Conservation (phyloP, 306 rosid genomes). For the Trifolium repens region DNA sequence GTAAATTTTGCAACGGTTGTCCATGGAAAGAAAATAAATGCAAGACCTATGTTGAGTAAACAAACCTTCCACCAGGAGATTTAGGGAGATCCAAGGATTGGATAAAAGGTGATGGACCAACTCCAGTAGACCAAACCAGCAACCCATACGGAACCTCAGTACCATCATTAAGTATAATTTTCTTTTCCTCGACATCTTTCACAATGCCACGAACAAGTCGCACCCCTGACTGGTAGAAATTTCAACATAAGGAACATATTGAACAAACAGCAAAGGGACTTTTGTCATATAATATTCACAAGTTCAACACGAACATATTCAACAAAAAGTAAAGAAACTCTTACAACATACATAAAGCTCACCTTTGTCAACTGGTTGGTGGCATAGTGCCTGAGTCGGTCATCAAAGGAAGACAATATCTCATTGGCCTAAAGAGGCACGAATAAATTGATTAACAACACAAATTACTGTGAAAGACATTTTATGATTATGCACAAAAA, state of each 20-base stretch:
- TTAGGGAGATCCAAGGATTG: constrained; percentile 71
- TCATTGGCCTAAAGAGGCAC: constrained; percentile 75
- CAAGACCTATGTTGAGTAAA: constrained; percentile 31
- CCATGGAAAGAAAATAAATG: constrained; percentile 27
- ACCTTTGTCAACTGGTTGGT: constrained; percentile 89
- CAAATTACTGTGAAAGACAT: constrained; percentile 34
- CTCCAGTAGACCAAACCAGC: constrained; percentile 98
- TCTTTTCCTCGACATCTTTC: constrained; percentile 78
- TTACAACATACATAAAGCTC: constrained; percentile 37
- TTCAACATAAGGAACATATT: constrained; percentile 18
- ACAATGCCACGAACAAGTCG: constrained; percentile 88
- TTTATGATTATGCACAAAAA: constrained; percentile 1
- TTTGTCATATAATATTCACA: constrained; percentile 4
- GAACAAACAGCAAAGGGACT: neutral
- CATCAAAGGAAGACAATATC: constrained; percentile 93
- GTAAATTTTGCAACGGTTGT: constrained; percentile 26
- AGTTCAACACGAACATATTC: constrained; percentile 29
- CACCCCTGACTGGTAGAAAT: constrained; percentile 88
- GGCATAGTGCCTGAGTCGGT: constrained; percentile 81
- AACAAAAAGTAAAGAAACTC: constrained; percentile 25
- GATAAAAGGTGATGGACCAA: constrained; percentile 85
- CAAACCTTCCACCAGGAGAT: constrained; percentile 95
- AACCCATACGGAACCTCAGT: constrained; percentile 94
- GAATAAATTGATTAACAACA: constrained; percentile 43
- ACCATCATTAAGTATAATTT: constrained; percentile 82